Conservation (phyloP, 2,329 filamentous ascomycete genomes). For the Aspergillus sp. region DNA sequence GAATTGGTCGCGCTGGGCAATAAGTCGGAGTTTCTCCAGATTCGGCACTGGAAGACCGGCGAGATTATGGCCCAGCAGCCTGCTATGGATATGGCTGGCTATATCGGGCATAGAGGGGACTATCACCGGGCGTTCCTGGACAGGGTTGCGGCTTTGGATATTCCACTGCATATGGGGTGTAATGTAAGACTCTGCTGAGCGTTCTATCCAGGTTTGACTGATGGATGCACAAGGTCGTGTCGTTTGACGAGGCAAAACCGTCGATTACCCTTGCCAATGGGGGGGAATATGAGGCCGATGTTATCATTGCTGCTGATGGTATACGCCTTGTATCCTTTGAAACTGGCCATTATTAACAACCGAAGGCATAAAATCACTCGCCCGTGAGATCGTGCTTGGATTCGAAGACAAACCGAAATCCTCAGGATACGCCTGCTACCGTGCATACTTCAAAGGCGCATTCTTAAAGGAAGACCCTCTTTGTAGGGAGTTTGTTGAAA, state of each 20-base stretch:
- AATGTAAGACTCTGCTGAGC: background rate
- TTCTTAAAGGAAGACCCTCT: background rate
- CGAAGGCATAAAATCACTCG: background rate
- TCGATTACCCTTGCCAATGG: background rate
- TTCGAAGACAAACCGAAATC: background rate
- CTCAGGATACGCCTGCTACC: background rate
- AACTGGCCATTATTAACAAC: background rate
- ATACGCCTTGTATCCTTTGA: background rate
- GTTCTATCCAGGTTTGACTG: too few species aligned
- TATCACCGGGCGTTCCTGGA: background rate
- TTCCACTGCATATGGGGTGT: background rate
- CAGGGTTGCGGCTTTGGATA: background rate
- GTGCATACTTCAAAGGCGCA: background rate
- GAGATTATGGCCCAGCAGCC: background rate
- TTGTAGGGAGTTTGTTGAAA: background rate
- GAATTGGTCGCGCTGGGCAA: background rate
- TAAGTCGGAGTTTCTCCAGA: background rate
- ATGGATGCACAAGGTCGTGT: background rate
- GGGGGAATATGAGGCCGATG: background rate
- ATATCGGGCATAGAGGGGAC: background rate
- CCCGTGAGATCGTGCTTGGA: background rate
- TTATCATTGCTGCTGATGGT: background rate
- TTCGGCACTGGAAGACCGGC: background rate
- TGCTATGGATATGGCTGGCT: background rate
- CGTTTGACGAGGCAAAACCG: background rate